A percentile compares a stretch with the other conserved stretches of the same genome.
Conservation (phyloP, 163 green algal species). For the Chlamydomonas reinhardtii region DNA sequence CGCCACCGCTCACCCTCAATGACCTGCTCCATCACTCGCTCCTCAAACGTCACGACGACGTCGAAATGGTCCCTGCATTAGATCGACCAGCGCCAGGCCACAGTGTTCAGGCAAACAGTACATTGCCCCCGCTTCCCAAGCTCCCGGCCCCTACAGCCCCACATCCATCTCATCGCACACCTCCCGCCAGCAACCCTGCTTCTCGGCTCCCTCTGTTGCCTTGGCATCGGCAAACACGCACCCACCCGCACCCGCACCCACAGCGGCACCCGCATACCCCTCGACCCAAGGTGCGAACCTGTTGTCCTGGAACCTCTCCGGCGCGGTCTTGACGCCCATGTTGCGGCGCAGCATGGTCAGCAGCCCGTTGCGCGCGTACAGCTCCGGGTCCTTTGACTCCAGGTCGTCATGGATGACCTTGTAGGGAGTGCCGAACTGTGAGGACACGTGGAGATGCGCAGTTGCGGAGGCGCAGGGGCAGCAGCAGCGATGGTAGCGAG, state of each 20-base stretch:
- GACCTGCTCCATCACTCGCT: conserved; percentile 90
- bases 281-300: too few species aligned
- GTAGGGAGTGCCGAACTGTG: conserved; percentile 50
- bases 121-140: too few species aligned
- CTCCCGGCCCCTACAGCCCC: too few species aligned
- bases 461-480: too few species aligned
- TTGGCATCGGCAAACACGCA: too few species aligned
- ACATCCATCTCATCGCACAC: too few species aligned
- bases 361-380: conserved; percentile 91
- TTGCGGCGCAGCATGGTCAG: conserved; percentile 92
- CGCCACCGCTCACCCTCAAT: conserved; percentile 67
- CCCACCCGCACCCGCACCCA: too few species aligned
- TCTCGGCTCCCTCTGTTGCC: too few species aligned
- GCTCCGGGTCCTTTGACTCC: conserved; percentile 70
- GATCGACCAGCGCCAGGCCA: not conserved
- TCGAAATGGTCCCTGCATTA: conserved; percentile 79
- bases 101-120: too few species aligned
- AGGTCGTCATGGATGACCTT: conserved; percentile 88
- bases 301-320: conserved; percentile 91
- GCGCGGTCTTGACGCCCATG: conserved; percentile 86
- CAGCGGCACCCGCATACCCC: not conserved
- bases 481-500: too few species aligned
- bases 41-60: conserved; percentile 93
- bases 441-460: too few species aligned
- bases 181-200: too few species aligned